Base-by-base conservation (phyloP, 2,329 filamentous ascomycete genomes). In the Pseudogymnoascus sp. region DNA sequence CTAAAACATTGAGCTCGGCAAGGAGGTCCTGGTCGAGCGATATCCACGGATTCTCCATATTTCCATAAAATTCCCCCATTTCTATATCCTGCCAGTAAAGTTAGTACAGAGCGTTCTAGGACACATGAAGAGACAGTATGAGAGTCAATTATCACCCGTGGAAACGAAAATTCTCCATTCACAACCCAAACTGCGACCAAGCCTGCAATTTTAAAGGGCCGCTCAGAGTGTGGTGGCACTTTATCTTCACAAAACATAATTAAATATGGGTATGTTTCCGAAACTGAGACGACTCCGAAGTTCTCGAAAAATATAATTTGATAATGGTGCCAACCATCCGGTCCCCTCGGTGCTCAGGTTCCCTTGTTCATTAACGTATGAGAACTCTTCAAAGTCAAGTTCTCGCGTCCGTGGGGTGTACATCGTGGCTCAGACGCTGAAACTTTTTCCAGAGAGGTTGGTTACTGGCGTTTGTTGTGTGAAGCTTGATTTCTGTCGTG, bases 141-240 rank as follows among this genome's bases (percentile, higher is more conserved):
- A 40, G 1, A 16, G 37, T 18, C 6, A 41, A 21, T 41, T 41
- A 3, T 21, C 74, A 69, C 40, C 7, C 4, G 16, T 21, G 40
- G 40, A 43, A 43, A 43, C 18, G 12, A 14, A 21, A 14, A 12
- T 23, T 43, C 18, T 11, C 40, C 40, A 21, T 43, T 8, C 12
- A 43, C 41, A 45, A 45, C 4, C 21, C 41, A 45, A 45, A 45
- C 21, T 1, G 41, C 21, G 11, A 45, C 12, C 41, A 45, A 7
- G 5, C 41, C 41, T 14, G 41, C 41, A n/a, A 45, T n/a, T 21
- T 45, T 25, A 8, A 45, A 45, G 2, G 41, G 41, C 3, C 21
- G 41, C 12, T 23, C 41, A 8, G 21, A 45, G 12, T 11, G 18
- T 25, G 41, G 18, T 16, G 21, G 21, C 11, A 45, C 41, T 45